Percentiles rank a stretch among this genome's conserved stretches.
These are phyloP conservation scores for Quercus wislizeni DNA, from an alignment of 306 rosid genomes.

Conservation along the genomic window DNA sequence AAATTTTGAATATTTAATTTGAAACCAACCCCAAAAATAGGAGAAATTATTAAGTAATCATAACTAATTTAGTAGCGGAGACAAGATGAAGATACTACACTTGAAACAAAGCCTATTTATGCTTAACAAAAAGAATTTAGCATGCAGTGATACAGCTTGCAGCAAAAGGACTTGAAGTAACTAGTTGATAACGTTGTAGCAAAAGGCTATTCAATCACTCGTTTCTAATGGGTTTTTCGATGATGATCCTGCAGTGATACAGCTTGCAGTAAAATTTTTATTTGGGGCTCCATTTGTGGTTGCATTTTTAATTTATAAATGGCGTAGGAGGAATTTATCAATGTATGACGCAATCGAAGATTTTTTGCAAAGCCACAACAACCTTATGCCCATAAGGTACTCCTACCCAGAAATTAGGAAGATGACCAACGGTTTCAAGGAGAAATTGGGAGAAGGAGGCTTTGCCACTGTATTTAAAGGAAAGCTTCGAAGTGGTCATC, in stretches of 20 bases:
- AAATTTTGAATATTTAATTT: too few relatives aligned
- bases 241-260: background rate
- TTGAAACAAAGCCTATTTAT: too few relatives aligned
- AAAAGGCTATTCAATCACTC: background rate
- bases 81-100: too few relatives aligned
- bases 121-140: too few relatives aligned
- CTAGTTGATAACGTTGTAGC: too few relatives aligned
- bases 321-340: background rate
- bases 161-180: background rate
- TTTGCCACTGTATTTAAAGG: slow-evolving; percentile 15
- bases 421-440: slow-evolving; percentile 9
- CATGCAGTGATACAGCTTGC: background rate
- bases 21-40: too few relatives aligned
- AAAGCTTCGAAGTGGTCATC: slow-evolving; percentile 7
- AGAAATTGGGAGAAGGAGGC: slow-evolving; percentile 24
- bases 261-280: background rate
- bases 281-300: background rate
- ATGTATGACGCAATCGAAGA: background rate
- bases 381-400: slow-evolving; percentile 10
- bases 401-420: slow-evolving; percentile 18
- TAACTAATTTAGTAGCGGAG: too few relatives aligned
- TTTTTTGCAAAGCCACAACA: background rate
- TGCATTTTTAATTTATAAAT: background rate
- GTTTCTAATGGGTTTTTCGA: background rate
- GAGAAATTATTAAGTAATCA: too few relatives aligned